These are phyloP conservation scores for Russula virescens DNA, from an alignment of 768 basidiomycete genomes.

Conservation along the genomic window DNA sequence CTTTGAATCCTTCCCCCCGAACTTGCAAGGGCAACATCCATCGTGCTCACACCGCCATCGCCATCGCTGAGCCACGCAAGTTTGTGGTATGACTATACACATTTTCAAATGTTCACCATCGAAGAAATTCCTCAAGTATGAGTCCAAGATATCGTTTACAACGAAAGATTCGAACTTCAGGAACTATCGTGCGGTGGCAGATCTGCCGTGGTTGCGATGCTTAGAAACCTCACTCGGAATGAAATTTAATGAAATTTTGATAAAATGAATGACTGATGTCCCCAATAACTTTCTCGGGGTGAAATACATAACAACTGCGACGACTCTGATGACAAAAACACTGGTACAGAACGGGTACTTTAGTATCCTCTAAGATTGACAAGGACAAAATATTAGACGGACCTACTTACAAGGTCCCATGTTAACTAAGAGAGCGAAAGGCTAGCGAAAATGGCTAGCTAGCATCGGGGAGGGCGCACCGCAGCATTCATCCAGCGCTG, in stretches of 20 bases:
- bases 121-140: background rate
- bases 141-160: background rate
- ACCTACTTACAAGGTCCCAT: slow-evolving; percentile 17
- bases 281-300: slow-evolving; percentile 4
- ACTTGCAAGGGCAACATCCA: too few species aligned
- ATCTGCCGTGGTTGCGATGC: background rate
- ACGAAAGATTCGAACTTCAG: background rate
- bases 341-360: background rate
- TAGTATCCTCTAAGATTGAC: background rate
- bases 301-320: slow-evolving; percentile 11
- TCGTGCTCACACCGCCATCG: too few species aligned
- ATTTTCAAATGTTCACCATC: too few species aligned
- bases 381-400: background rate
- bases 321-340: slow-evolving; percentile 3
- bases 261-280: background rate
- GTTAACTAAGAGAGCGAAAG: slow-evolving; percentile 7
- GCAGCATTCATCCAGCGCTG: slow-evolving; percentile 2
- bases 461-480: background rate
- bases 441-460: slow-evolving; percentile 2
- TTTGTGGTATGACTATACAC: too few species aligned
- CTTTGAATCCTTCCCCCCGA: too few species aligned
- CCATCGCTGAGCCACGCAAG: too few species aligned
- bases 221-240: background rate
- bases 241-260: background rate
- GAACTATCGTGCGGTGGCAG: background rate